Percentiles rank a stretch among this genome's conserved stretches.
phyloP scores from a whole-genome alignment of 768 basidiomycete genomes.

The Suillus discolor region DNA sequence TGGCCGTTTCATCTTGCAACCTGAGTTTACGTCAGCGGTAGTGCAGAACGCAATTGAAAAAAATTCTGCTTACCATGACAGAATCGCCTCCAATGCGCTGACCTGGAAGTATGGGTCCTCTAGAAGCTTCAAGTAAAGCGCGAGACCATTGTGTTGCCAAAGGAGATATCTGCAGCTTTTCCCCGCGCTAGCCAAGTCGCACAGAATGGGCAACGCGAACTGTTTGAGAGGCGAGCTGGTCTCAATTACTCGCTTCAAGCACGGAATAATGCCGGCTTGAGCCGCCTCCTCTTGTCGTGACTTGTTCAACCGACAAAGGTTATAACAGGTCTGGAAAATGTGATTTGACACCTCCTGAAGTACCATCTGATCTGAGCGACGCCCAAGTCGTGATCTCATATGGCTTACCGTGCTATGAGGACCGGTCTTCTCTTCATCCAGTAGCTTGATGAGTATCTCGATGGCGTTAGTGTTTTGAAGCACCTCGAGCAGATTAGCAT shows the following conservation, averaged over 20 bases:
- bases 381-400: not conserved
- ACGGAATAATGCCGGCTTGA: constrained; percentile 91
- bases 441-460: constrained; percentile 83
- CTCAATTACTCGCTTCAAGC: constrained; percentile 86
- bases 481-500: constrained; percentile 84
- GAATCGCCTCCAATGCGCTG: constrained; percentile 85
- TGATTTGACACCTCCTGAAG: constrained; percentile 94
- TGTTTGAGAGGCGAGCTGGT: constrained; percentile 93
- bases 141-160: constrained; percentile 93
- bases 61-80: constrained; percentile 71
- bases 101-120: constrained; percentile 92
- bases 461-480: constrained; percentile 96
- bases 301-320: constrained; percentile 93
- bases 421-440: constrained; percentile 80
- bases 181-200: constrained; percentile 93
- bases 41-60: not conserved
- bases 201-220: constrained; percentile 95
- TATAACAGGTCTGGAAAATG: constrained; percentile 96
- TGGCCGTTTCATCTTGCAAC: constrained; percentile 93
- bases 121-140: constrained; percentile 75
- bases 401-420: constrained; percentile 75
- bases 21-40: constrained; percentile 40
- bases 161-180: constrained; percentile 88
- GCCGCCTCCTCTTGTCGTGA: constrained; percentile 96
- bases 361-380: constrained; percentile 1